Evolutionary conservation across 2,329 filamentous ascomycete species (phyloP), one percentile per base, ranked within the genome.

Genomic region (Ceratocystis alfenasii): DNA sequence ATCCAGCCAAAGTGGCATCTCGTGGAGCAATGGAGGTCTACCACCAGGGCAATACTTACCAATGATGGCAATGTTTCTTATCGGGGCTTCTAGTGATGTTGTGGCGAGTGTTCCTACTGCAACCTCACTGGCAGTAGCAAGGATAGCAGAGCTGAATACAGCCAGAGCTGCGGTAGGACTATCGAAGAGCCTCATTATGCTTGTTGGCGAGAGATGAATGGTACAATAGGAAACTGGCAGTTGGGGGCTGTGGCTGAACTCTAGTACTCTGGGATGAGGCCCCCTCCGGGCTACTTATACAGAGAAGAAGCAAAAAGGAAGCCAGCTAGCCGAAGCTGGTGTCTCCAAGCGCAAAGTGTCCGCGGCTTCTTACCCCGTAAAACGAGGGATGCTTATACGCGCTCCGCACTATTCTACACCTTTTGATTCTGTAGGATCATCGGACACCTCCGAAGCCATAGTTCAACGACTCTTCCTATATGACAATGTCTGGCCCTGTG

Each of bases 1-100:
- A 28, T 53, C 20, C 48, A 53, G 3, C 5, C 8, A 17, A 53
- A 46, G n/a, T 20, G 17, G 6, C 25, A 22, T 12, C 46, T 50
- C n/a, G 46, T 20, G 46, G 46, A 50, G 46, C 20, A 25, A 10
- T 10, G 2, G 33, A 22, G 46, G 48, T 3, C 6, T 25, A 5
- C 8, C 5, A 15, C 7, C 20, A 15, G 48, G 7, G 8, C 20
- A 20, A 55, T 15, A 69, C 71, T 62, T 64, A 73, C 72, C 72
- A 57, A 73, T 71, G 46, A 73, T 71, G 41, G 71, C 72, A 63
- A 73, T 68, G 57, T 72, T 72, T 46, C 68, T 70, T 25, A 70
- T 28, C n/a, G 5, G 33, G 7, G 59, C 17, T 33, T 12, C 33
- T 5, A 17, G 15, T 50, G 46, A 1, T 12, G 22, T 50, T 50